These are phyloP conservation scores for Tricholoma sp. DNA, from an alignment of 768 basidiomycete species.

Conservation along the genomic window DNA sequence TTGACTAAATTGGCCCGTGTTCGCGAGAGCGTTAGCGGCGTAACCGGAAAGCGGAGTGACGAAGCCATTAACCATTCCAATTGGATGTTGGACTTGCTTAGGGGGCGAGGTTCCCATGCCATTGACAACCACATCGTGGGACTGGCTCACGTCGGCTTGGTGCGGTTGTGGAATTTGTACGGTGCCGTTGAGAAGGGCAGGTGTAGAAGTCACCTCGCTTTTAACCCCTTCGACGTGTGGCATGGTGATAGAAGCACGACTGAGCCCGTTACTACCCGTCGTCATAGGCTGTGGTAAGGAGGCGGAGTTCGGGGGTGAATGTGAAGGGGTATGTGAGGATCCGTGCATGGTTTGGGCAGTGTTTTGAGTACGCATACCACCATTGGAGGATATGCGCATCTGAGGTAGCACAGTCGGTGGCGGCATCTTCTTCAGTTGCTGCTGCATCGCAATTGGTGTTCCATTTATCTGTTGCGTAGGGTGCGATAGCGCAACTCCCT, in stretches of 20 bases:
- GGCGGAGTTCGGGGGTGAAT: conserved; percentile 23
- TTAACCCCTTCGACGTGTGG: conserved; percentile 41
- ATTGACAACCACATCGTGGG: conserved; percentile 22
- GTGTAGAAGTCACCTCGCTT: conserved; percentile 23
- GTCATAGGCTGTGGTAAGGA: conserved; percentile 32
- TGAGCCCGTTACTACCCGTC: conserved; percentile 33
- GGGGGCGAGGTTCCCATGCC: neutral
- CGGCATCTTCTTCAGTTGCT: conserved; percentile 60
- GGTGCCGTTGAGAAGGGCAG: conserved; percentile 28
- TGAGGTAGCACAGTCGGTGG: conserved; percentile 50
- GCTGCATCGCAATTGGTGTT: conserved; percentile 53
- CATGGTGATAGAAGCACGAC: conserved; percentile 40
- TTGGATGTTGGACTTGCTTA: conserved; percentile 8
- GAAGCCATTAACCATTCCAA: conserved; percentile 36
- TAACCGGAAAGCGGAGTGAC: conserved; percentile 34
- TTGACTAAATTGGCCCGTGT: conserved; percentile 29
- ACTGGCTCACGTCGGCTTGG: conserved; percentile 13
- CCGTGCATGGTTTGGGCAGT: conserved; percentile 24
- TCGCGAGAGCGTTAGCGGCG: conserved; percentile 29
- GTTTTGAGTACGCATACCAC: conserved; percentile 46
- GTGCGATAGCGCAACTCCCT: conserved; percentile 5
- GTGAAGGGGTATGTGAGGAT: conserved; percentile 15
- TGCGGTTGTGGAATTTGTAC: conserved; percentile 26
- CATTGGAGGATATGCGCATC: conserved; percentile 57
- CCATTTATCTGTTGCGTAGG: conserved; percentile 28